These are phyloP conservation scores for Kalanchoe fedtschenkoi DNA, from an alignment of 164 flowering plant species.

Conservation along the genomic window DNA sequence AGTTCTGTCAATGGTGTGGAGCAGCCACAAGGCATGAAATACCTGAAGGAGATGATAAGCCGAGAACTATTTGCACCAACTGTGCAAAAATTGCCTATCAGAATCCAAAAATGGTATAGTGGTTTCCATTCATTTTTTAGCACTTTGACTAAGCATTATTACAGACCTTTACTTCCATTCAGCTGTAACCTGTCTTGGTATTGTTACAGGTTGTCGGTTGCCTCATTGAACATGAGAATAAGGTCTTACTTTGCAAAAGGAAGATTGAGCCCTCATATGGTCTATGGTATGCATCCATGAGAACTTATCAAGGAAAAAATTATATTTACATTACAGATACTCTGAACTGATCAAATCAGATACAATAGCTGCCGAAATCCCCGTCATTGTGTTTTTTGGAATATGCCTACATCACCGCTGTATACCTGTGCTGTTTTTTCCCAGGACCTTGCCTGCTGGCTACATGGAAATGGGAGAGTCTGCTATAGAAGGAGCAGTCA, in stretches of 20 bases:
- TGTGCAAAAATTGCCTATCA: conserved; percentile 74
- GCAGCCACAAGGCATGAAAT: conserved; percentile 66
- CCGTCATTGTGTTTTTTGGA: background rate
- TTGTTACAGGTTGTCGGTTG: conserved; percentile 77
- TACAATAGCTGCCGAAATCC: too few species aligned
- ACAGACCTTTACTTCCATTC: background rate
- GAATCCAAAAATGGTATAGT: conserved; percentile 92
- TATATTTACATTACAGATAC: too few species aligned
- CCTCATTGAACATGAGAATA: conserved; percentile 78
- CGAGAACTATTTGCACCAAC: conserved; percentile 68
- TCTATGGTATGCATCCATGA: conserved; percentile 55
- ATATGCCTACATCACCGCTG: background rate
- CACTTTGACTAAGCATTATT: background rate
- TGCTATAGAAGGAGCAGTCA: conserved; percentile 81
- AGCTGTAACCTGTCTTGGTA: background rate
- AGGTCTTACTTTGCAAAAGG: conserved; percentile 77
- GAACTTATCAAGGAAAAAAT: too few species aligned
- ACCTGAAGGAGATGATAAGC: conserved; percentile 89
- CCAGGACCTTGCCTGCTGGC: conserved; percentile 99
- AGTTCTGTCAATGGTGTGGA: conserved; percentile 90
- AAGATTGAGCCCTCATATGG: conserved; percentile 87
- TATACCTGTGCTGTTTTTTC: background rate
- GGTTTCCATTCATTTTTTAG: background rate
- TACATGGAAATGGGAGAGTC: conserved; percentile 97
- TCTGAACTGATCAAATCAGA: too few species aligned